Percentiles rank a stretch among this genome's conserved stretches.
Evolutionary conservation across 202 grass and related monocot species (phyloP).

Genomic region (Schoenoplectus tabernaemontani): DNA sequence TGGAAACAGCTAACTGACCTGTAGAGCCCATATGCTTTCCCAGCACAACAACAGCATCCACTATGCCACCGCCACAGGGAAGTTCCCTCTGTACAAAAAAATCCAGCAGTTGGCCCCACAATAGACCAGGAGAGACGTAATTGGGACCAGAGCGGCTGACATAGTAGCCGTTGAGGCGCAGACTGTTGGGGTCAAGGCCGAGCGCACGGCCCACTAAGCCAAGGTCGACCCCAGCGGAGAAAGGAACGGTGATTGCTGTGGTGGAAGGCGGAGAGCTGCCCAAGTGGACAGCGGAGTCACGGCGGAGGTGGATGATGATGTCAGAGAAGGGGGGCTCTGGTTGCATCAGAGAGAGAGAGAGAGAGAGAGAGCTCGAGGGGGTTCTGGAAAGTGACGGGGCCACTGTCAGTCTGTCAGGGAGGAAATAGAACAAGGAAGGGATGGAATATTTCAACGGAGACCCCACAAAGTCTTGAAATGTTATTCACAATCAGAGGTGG

Average conservation of each 20-base stretch:
- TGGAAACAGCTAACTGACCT: neutral
- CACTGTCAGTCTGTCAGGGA: no score
- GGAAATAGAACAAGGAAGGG: neutral
- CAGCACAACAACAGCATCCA: slow-evolving; percentile 32
- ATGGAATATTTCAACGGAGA: neutral
- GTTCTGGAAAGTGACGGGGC: slow-evolving; percentile 19
- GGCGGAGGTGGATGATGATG: slow-evolving; percentile 5
- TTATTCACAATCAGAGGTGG: no score
- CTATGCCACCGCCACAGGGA: slow-evolving; percentile 28
- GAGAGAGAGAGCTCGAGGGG: neutral
- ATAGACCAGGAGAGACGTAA: slow-evolving; percentile 35
- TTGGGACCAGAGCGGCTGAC: slow-evolving; percentile 35
- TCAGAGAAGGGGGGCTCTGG: neutral
- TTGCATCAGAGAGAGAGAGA: neutral
- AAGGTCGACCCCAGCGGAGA: slow-evolving; percentile 43
- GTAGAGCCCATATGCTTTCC: slow-evolving; percentile 21
- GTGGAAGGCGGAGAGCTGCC: neutral
- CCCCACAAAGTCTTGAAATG: neutral
- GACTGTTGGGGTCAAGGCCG: slow-evolving; percentile 45
- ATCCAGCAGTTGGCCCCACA: slow-evolving; percentile 46
- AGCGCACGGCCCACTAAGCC: slow-evolving; percentile 37
- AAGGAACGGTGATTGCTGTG: slow-evolving; percentile 23
- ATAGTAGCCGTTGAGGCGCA: slow-evolving; percentile 73
- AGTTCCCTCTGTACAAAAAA: slow-evolving; percentile 57
- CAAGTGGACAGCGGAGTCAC: slow-evolving; percentile 10